Evolutionary conservation across 306 rosid species (phyloP).

Genomic region (Adenanthera pavonina): DNA sequence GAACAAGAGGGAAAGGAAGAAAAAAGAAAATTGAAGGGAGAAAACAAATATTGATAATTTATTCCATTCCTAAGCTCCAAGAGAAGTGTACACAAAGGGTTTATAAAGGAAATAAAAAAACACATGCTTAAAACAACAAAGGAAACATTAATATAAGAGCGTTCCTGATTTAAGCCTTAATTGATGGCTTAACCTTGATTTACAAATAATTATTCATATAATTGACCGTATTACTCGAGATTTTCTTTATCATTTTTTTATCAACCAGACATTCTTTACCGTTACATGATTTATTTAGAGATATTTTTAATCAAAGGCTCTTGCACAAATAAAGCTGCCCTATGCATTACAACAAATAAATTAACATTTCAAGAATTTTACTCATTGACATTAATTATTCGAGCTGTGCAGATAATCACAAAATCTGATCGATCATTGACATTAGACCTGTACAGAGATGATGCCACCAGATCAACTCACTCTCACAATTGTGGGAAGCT

Average conservation of each 20-base stretch:
- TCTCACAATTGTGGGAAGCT: conserved; percentile 69
- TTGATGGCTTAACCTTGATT: not conserved
- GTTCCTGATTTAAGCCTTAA: not conserved
- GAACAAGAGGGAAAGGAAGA: not conserved
- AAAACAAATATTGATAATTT: not conserved
- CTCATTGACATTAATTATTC: conserved; percentile 35
- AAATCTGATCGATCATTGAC: conserved; percentile 69
- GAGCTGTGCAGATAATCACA: conserved; percentile 76
- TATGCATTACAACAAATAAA: conserved; percentile 36
- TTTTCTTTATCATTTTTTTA: not conserved
- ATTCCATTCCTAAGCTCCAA: not conserved
- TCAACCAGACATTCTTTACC: not conserved
- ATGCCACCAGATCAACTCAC: conserved; percentile 55
- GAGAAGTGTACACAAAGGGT: not conserved
- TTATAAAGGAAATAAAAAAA: not conserved
- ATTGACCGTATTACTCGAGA: not conserved
- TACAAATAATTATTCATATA: not conserved
- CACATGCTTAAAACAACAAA: not conserved
- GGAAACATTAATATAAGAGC: not conserved
- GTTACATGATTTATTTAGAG: conserved; percentile 7
- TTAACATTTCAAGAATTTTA: conserved; percentile 32
- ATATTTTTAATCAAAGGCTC: conserved; percentile 32
- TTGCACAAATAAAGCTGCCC: conserved; percentile 36
- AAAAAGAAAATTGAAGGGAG: not conserved
- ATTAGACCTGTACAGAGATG: conserved; percentile 72